phyloP scores from a whole-genome alignment of 306 rosid species.

The Fragaria iinumae region DNA sequence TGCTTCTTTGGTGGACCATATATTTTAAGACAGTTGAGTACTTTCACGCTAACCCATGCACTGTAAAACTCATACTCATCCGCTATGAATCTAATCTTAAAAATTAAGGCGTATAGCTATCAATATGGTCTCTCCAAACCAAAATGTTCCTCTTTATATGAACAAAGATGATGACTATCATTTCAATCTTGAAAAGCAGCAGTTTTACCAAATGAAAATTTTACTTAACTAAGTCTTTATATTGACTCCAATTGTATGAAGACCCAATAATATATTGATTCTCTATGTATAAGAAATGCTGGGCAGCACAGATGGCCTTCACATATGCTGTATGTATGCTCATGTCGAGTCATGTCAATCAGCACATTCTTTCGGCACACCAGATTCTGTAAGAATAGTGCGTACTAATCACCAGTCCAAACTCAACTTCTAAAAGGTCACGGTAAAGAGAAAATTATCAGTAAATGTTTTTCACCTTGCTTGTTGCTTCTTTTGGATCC shows the following conservation, averaged over 20 bases:
- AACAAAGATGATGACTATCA: background rate
- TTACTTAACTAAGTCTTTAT: conserved; percentile 68
- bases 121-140: background rate
- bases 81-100: background rate
- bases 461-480: conserved; percentile 46
- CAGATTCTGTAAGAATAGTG: conserved; percentile 60
- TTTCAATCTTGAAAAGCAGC: background rate
- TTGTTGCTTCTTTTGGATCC: conserved; percentile 74
- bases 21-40: background rate
- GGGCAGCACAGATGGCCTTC: conserved; percentile 94
- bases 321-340: conserved; percentile 96
- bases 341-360: conserved; percentile 61
- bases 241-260: conserved; percentile 76
- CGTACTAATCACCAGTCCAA: conserved; percentile 22
- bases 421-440: conserved; percentile 14
- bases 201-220: conserved; percentile 7
- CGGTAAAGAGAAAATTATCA: conserved; percentile 25
- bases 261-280: conserved; percentile 96
- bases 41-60: background rate
- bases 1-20: background rate
- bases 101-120: background rate
- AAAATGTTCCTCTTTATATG: conserved; percentile 2
- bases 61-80: background rate
- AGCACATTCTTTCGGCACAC: conserved; percentile 91
- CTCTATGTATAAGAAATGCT: conserved; percentile 88